phyloP scores from a whole-genome alignment of 768 basidiomycete species.

The Scleroderma bovista region DNA sequence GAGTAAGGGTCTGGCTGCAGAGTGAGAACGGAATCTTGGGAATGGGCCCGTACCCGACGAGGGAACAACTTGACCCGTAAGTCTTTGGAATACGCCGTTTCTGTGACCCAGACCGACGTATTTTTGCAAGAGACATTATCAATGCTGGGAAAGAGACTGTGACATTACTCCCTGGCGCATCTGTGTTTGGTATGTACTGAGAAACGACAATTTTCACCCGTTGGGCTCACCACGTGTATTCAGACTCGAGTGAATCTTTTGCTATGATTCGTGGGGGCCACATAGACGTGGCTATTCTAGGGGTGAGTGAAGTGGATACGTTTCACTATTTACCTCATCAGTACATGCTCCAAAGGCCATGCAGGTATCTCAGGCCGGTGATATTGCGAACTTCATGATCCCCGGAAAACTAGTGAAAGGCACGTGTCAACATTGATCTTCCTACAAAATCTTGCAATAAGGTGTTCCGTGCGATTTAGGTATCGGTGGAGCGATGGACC shows the following conservation, averaged over 20 bases:
- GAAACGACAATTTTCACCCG: not conserved
- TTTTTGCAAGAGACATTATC: conserved; percentile 62
- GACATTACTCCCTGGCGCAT: conserved; percentile 86
- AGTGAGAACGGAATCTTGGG: conserved; percentile 89
- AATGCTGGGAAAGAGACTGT: conserved; percentile 96
- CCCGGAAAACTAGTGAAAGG: conserved; percentile 90
- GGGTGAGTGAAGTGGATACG: conserved; percentile 44
- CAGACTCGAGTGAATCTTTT: conserved; percentile 90
- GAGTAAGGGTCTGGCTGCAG: conserved; percentile 82
- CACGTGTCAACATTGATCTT: conserved; percentile 13
- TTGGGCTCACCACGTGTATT: conserved; percentile 1
- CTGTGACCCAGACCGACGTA: conserved; percentile 1
- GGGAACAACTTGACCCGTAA: conserved; percentile 75
- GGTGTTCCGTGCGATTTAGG: too few species aligned
- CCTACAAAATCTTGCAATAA: not conserved
- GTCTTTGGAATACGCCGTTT: conserved; percentile 21
- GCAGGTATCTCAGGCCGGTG: conserved; percentile 90
- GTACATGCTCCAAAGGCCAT: conserved; percentile 55
- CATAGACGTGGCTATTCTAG: conserved; percentile 89
- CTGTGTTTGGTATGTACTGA: conserved; percentile 68
- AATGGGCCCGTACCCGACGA: conserved; percentile 86
- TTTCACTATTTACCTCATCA: not conserved
- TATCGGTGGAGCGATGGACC: conserved; percentile 95
- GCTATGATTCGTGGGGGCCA: conserved; percentile 98
- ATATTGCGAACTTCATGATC: conserved; percentile 98